Evolutionary conservation across 306 rosid genomes (phyloP), one percentile per base, ranked within the genome.

Genomic region (Malus sieversii): DNA sequence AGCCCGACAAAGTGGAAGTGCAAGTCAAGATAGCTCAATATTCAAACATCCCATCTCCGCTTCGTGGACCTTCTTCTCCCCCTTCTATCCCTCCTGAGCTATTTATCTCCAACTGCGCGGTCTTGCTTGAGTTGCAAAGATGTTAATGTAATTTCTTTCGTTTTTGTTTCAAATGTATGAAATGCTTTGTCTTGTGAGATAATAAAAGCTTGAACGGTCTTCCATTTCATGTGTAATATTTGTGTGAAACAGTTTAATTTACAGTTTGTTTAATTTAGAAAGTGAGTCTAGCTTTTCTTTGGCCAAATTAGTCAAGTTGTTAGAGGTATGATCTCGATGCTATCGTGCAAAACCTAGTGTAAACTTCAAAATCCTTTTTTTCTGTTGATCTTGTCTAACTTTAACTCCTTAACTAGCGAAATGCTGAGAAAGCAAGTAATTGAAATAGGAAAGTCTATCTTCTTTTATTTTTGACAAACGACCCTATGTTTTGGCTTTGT

Each of bases 81-180:
- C 5, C 23, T 23, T 44, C 35, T 77, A 80, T 84, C 44, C 82
- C 82, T 89, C 82, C 55, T 80, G 79, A 79, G 84, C 80, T 83
- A 3, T 23, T 8, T 45, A 29, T 58, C 4, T 44, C n/a, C 48
- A 63, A 63, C 68, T 18, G 18, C 38, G 5, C 32, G 2, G 48
- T 66, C 48, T 20, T 20, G 27, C n/a, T 27, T 61, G 27, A 9
- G 30, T 61, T 61, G 45, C n/a, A 19, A 30, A 42, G 71, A 42
- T 67, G 66, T 13, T 63, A 27, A 63, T 15, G 27, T 66, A 65
- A 33, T 20, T 66, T 33, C 4, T 10, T 20, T 66, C 20, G 3
- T 4, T 11, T 19, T 9, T 14, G 53, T 46, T 48, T 48, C 55
- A 48, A 48, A 48, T 15, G 55, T 48, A 48, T 48, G 19, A 48